Evolutionary conservation across 257 asterid genomes (phyloP).

Genomic region (Ophiorrhiza pumila): DNA sequence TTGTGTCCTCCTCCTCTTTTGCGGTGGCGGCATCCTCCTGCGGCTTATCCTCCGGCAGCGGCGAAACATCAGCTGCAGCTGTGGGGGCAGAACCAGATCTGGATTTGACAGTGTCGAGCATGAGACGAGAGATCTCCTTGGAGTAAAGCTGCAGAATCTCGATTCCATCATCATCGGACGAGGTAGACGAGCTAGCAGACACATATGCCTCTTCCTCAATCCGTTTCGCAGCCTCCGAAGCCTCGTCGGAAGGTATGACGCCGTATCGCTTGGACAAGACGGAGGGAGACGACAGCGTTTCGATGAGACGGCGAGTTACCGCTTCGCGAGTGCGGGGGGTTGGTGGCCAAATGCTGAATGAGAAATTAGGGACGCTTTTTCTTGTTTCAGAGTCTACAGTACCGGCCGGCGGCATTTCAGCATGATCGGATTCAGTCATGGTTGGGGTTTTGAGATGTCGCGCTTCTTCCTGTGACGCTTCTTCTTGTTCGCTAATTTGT

Average conservation of each 20-base stretch:
- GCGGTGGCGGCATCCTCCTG: slow-evolving; percentile 48
- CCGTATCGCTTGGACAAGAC: slow-evolving; percentile 83
- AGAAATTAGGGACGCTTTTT: slow-evolving; percentile 26
- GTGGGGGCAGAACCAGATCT: slow-evolving; percentile 52
- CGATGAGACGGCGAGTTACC: slow-evolving; percentile 63
- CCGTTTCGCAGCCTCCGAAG: slow-evolving; percentile 49
- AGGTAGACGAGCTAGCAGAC: slow-evolving; percentile 40
- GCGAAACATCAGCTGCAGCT: not conserved
- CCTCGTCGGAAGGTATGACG: slow-evolving; percentile 64
- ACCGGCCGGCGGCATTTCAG: slow-evolving; percentile 18
- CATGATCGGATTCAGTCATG: slow-evolving; percentile 33
- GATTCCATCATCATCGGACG: slow-evolving; percentile 63
- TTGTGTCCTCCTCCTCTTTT: slow-evolving; percentile 40
- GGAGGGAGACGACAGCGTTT: slow-evolving; percentile 72
- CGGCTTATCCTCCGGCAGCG: slow-evolving; percentile 28
- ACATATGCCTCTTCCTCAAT: slow-evolving; percentile 75
- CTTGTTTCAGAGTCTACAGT: slow-evolving; percentile 11
- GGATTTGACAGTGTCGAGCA: slow-evolving; percentile 76
- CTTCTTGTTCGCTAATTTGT: not conserved
- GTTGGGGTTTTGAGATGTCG: slow-evolving; percentile 18
- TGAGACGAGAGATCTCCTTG: slow-evolving; percentile 77
- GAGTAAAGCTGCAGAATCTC: slow-evolving; percentile 78
- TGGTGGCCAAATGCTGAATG: slow-evolving; percentile 95
- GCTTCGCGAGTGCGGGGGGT: slow-evolving; percentile 86
- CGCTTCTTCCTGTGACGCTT: not conserved